Conservation (phyloP, 768 basidiomycete genomes). For the Pleurotus eryngii region DNA sequence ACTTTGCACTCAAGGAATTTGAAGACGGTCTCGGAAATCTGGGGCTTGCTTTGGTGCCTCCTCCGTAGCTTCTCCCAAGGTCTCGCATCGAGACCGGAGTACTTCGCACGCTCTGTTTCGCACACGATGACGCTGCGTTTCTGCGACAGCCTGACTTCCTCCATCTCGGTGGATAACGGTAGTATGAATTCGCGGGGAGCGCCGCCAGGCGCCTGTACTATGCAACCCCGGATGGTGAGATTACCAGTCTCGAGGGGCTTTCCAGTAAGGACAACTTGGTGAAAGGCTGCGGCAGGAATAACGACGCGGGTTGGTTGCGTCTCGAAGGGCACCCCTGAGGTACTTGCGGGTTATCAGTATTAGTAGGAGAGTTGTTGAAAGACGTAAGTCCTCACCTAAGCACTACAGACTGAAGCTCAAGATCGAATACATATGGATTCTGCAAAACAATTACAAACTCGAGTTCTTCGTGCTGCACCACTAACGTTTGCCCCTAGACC, state of each 20-base stretch:
- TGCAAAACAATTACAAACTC: constrained; percentile 83
- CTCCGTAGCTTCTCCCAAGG: constrained; percentile 53
- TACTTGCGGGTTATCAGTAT: constrained; percentile 41
- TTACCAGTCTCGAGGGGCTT: constrained; percentile 62
- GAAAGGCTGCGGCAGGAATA: constrained; percentile 73
- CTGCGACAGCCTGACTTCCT: constrained; percentile 57
- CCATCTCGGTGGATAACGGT: constrained; percentile 69
- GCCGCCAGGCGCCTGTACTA: constrained; percentile 74
- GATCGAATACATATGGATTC: constrained; percentile 90
- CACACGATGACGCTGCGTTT: constrained; percentile 58
- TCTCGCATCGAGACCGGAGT: constrained; percentile 67
- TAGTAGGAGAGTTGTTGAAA: constrained; percentile 5
- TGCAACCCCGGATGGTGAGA: constrained; percentile 74
- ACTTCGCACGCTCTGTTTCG: constrained; percentile 72
- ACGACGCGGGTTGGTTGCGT: constrained; percentile 58
- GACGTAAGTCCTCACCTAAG: constrained; percentile 57
- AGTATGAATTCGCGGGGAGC: constrained; percentile 67
- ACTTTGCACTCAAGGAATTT: constrained; percentile 80
- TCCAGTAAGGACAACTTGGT: constrained; percentile 69
- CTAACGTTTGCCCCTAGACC: constrained; percentile 51
- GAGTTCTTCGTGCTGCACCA: constrained; percentile 80
- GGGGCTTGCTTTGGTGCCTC: constrained; percentile 27
- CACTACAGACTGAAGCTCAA: constrained; percentile 79
- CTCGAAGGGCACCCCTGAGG: constrained; percentile 75
- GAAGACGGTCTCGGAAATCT: constrained; percentile 24